These are phyloP conservation scores for Phascolomyces articulosus DNA, from an alignment of 371 early-diverging fungal genomes.

Conservation along the genomic window DNA sequence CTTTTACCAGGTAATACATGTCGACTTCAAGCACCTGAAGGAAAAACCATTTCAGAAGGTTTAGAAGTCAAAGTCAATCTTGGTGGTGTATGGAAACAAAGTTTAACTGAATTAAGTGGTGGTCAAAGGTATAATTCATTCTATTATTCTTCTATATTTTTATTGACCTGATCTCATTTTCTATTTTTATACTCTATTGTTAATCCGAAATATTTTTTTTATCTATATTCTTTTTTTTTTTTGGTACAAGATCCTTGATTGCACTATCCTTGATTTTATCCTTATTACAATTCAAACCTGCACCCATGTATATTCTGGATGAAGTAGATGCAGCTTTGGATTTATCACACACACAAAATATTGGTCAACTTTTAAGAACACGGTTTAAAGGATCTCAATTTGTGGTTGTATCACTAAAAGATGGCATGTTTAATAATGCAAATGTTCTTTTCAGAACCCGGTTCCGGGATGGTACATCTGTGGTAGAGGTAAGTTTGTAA, in stretches of 20 bases:
- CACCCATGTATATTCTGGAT: constrained; percentile 99
- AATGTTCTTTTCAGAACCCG: constrained; percentile 96
- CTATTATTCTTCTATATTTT: background rate
- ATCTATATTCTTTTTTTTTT: too few relatives aligned
- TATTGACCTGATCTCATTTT: background rate
- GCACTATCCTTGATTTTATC: constrained; percentile 98
- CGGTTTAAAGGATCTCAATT: constrained; percentile 99
- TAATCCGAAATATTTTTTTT: too few relatives aligned
- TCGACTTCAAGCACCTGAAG: constrained; percentile 85
- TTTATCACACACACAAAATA: constrained; percentile 98
- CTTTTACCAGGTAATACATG: constrained; percentile 92
- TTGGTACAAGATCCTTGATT: constrained; percentile 81
- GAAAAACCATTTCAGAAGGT: constrained; percentile 82
- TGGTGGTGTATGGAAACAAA: constrained; percentile 98
- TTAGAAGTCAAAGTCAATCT: constrained; percentile 95
- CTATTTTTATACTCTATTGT: background rate
- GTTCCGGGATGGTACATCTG: constrained; percentile 96
- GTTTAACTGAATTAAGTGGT: constrained; percentile 97
- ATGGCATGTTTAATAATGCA: constrained; percentile 99
- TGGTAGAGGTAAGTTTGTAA: constrained; percentile 71
- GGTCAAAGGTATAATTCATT: constrained; percentile 99
- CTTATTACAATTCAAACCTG: constrained; percentile 98
- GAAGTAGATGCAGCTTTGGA: constrained; percentile 99
- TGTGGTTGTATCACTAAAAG: constrained; percentile 99
- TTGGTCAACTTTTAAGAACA: constrained; percentile 95